Evolutionary conservation across 345 rosid species (phyloP).

Genomic region (Toxicodendron radicans): DNA sequence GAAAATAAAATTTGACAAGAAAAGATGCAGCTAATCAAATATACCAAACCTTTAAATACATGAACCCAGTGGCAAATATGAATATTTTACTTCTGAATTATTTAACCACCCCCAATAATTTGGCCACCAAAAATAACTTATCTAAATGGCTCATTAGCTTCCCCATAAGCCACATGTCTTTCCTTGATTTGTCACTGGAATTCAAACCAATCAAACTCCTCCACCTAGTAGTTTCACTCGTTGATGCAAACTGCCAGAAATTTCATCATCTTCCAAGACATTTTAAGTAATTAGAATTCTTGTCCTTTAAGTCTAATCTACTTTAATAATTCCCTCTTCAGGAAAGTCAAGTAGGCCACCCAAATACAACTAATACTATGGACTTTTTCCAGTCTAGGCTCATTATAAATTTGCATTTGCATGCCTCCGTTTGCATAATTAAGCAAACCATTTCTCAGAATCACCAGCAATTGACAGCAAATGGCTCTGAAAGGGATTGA

Average conservation of each 20-base stretch:
- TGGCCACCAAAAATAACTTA: neutral
- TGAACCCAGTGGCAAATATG: neutral
- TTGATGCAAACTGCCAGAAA: neutral
- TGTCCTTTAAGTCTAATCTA: constrained; percentile 4
- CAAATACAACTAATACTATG: constrained; percentile 18
- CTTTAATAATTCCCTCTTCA: constrained; percentile 2
- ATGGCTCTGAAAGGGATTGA: constrained; percentile 38
- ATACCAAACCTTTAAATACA: too few relatives aligned
- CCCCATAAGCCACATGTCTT: neutral
- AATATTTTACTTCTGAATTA: neutral
- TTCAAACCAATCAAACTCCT: neutral
- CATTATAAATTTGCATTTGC: constrained; percentile 4
- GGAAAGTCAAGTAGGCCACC: constrained; percentile 24
- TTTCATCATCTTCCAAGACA: neutral
- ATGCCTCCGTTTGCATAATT: too few relatives aligned
- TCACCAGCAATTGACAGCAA: neutral
- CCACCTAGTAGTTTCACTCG: neutral
- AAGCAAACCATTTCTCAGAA: too few relatives aligned
- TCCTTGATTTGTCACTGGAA: neutral
- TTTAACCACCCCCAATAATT: neutral
- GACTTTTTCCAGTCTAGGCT: neutral
- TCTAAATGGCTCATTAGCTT: neutral
- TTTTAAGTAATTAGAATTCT: neutral
- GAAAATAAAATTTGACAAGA: too few relatives aligned
- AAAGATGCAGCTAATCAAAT: too few relatives aligned